Evolutionary conservation across 2,329 filamentous ascomycete genomes (phyloP), one percentile per base, ranked within the genome.

Genomic region (Emergomyces africanus): DNA sequence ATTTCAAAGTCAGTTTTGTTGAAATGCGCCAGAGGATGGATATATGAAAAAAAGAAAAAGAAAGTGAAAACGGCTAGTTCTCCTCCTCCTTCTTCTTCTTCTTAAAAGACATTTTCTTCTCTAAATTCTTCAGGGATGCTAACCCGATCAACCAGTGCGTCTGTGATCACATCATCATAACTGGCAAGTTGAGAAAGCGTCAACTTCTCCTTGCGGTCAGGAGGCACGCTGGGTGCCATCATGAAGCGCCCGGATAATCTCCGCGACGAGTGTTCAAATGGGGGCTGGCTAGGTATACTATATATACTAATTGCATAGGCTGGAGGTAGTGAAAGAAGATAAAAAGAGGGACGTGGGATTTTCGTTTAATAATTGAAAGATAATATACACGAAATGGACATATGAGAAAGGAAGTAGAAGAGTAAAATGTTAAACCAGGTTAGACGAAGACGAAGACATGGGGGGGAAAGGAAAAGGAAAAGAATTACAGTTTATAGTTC

Each of bases 101-200:
- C n/a, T n/a, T n/a, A n/a, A n/a, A n/a, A n/a, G n/a, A n/a, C n/a
- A n/a, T n/a, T n/a, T n/a, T n/a, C n/a, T n/a, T n/a, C n/a, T n/a
- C n/a, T n/a, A n/a, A n/a, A 30, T 30, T 18, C 48, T 51, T 35
- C 15, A 51, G 48, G 48, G 58, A 61, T 48, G 81, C 88, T 75
- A 81, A 96, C 92, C 77, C 92, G 90, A 75, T 99, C 94, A 62
- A 99, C 86, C 57, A 99, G 84, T 65, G 89, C 88, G 81, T 99
- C 94, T 8, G 94, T 99, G 63, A 95, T 79, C 64, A 97, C 86
- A 74, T 99, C 94, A 76, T 99, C 94, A 77, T 97, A 97, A 55
- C 87, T 87, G 37, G 90, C 87, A 68, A 99, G 78, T 78, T 95
- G 91, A 61, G 86, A 85, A 66, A 97, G 79, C 8, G 90, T 96